Conservation (phyloP, 2,329 filamentous ascomycete genomes). For the Beauveria scarabaeidicola region DNA sequence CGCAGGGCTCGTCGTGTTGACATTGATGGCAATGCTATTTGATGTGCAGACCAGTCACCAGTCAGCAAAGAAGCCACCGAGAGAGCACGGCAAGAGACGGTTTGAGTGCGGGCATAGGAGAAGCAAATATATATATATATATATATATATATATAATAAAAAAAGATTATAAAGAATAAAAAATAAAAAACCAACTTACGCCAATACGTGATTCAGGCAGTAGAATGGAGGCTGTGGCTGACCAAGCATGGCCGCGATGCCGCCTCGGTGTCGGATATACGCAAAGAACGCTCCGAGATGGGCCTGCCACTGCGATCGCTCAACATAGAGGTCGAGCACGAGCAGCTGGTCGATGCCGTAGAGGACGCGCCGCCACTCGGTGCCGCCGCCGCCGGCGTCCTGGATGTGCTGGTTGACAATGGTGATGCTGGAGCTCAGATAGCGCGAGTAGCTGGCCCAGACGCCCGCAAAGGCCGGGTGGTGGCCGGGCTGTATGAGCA, state of each 20-base stretch:
- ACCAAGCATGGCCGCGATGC: not conserved
- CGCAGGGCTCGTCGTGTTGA: not conserved
- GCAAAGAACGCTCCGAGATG: not conserved
- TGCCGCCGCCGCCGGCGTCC: not conserved
- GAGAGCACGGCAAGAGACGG: too few relatives aligned
- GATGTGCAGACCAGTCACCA: too few relatives aligned
- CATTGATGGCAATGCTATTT: not conserved
- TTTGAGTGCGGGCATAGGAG: too few relatives aligned
- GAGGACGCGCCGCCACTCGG: not conserved
- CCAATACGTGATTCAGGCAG: not conserved
- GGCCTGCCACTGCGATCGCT: not conserved
- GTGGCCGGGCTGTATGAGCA: not conserved
- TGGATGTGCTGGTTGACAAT: not conserved
- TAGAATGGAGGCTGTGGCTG: not conserved
- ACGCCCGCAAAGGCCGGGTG: not conserved
- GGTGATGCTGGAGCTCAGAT: not conserved
- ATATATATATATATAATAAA: too few relatives aligned
- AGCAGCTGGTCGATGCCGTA: slow-evolving; percentile 1
- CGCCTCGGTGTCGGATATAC: not conserved
- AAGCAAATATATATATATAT: too few relatives aligned
- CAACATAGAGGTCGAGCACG: not conserved
- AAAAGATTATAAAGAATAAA: too few relatives aligned
- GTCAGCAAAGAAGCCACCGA: too few relatives aligned
- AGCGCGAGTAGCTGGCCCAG: not conserved
- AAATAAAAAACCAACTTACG: not conserved